A percentile compares a stretch with the other conserved stretches of the same genome.
phyloP scores from a whole-genome alignment of 495 filamentous ascomycete genomes.

The Aspergillus ellipticus region DNA sequence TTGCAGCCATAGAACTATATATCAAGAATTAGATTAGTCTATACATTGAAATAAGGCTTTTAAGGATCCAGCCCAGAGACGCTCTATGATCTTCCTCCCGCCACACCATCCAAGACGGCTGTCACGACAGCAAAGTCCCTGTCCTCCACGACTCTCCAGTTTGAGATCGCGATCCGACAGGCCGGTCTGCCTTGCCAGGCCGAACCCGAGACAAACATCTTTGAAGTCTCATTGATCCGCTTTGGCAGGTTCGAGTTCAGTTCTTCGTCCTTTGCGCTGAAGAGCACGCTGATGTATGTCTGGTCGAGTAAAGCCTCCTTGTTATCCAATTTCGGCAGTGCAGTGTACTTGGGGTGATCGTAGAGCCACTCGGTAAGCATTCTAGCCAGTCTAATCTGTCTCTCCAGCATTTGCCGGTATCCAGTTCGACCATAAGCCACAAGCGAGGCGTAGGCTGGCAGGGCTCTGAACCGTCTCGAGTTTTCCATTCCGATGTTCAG shows the following conservation, averaged over 20 bases:
- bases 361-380: constrained; percentile 60
- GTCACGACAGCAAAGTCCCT: constrained; percentile 36
- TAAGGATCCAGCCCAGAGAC: background rate
- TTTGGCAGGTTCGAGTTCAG: constrained; percentile 63
- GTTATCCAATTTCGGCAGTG: constrained; percentile 50
- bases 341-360: constrained; percentile 56
- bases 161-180: constrained; percentile 75
- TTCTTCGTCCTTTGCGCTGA: constrained; percentile 64
- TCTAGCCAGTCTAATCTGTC: constrained; percentile 68
- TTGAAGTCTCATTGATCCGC: constrained; percentile 68
- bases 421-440: constrained; percentile 70
- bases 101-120: constrained; percentile 32
- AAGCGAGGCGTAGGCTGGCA: constrained; percentile 82
- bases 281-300: constrained; percentile 76
- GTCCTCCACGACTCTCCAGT: constrained; percentile 59
- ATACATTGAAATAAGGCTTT: background rate
- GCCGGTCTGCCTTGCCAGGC: constrained; percentile 69
- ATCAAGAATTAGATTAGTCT: background rate
- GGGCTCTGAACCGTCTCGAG: constrained; percentile 81
- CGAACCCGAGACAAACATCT: constrained; percentile 82
- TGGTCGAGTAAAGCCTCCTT: constrained; percentile 37
- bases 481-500: constrained; percentile 90
- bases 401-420: constrained; percentile 65
- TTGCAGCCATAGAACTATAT: no score
- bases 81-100: constrained; percentile 2